Evolutionary conservation across 2,329 filamentous ascomycete species (phyloP).

Genomic region (Diaporthe citriasiana): DNA sequence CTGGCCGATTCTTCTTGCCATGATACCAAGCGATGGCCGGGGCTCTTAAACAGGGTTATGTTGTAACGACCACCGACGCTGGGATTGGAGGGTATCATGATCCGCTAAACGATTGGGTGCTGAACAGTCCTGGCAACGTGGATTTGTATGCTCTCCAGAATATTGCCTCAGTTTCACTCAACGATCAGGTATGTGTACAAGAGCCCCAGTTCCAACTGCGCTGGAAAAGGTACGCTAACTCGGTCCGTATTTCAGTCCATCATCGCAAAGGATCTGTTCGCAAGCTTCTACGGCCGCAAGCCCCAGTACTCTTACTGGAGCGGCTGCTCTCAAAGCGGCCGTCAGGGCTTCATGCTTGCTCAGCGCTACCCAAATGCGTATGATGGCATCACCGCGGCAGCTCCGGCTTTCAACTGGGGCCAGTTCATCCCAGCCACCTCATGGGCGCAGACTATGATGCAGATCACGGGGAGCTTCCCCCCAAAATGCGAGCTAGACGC

Average conservation of each 20-base stretch:
- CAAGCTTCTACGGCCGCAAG: conserved; percentile 57
- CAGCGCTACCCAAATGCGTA: conserved; percentile 69
- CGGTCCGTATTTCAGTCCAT: neutral
- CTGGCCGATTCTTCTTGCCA: conserved; percentile 35
- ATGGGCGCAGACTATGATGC: conserved; percentile 46
- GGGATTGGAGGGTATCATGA: conserved; percentile 35
- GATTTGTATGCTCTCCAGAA: conserved; percentile 47
- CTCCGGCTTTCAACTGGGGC: conserved; percentile 55
- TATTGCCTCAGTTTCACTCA: conserved; percentile 45
- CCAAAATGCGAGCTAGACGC: conserved; percentile 55
- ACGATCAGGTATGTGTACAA: conserved; percentile 38
- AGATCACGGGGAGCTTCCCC: conserved; percentile 54
- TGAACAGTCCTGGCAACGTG: conserved; percentile 41
- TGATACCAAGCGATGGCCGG: conserved; percentile 42
- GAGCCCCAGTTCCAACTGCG: too few species aligned
- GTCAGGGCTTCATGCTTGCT: conserved; percentile 68
- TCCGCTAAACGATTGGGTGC: conserved; percentile 33
- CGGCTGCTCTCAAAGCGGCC: conserved; percentile 72
- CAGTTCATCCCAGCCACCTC: conserved; percentile 56
- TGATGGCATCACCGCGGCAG: conserved; percentile 67
- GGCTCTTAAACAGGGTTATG: conserved; percentile 47
- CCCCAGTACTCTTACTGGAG: conserved; percentile 65
- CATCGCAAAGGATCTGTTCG: conserved; percentile 59
- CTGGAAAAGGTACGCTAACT: neutral
- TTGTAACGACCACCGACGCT: conserved; percentile 47